These are phyloP conservation scores for Aphanocladium album DNA, from an alignment of 2,329 filamentous ascomycete species.

Conservation along the genomic window DNA sequence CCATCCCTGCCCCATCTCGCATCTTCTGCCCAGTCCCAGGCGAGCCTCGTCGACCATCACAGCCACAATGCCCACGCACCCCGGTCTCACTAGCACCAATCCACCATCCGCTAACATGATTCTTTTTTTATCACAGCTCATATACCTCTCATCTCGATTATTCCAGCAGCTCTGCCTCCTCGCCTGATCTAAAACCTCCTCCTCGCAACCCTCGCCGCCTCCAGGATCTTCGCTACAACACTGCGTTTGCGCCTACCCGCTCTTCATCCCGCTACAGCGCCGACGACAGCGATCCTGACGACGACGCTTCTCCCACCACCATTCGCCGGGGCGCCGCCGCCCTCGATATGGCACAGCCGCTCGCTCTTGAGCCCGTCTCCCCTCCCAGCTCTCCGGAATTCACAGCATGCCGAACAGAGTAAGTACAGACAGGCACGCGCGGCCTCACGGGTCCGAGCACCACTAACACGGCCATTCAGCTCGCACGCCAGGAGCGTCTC, in stretches of 20 bases:
- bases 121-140: conserved; percentile 18
- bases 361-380: conserved; percentile 44
- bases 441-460: conserved; percentile 10
- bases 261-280: conserved; percentile 53
- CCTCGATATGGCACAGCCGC: conserved; percentile 19
- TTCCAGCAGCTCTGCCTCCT: conserved; percentile 15
- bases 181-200: conserved; percentile 29
- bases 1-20: background rate
- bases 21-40: background rate
- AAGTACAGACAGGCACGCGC: conserved; percentile 26
- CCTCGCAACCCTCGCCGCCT: conserved; percentile 31
- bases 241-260: conserved; percentile 38
- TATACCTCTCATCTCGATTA: conserved; percentile 19
- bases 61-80: background rate
- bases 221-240: conserved; percentile 21
- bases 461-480: conserved; percentile 19
- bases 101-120: conserved; percentile 7
- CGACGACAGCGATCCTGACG: conserved; percentile 8
- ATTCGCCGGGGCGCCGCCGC: conserved; percentile 30
- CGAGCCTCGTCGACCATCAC: background rate
- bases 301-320: conserved; percentile 17
- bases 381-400: conserved; percentile 54
- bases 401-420: conserved; percentile 33
- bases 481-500: conserved; percentile 39
- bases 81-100: background rate